Evolutionary conservation across 257 asterid genomes (phyloP), one percentile per base, ranked within the genome.

Genomic region (Forsythia viridissima): DNA sequence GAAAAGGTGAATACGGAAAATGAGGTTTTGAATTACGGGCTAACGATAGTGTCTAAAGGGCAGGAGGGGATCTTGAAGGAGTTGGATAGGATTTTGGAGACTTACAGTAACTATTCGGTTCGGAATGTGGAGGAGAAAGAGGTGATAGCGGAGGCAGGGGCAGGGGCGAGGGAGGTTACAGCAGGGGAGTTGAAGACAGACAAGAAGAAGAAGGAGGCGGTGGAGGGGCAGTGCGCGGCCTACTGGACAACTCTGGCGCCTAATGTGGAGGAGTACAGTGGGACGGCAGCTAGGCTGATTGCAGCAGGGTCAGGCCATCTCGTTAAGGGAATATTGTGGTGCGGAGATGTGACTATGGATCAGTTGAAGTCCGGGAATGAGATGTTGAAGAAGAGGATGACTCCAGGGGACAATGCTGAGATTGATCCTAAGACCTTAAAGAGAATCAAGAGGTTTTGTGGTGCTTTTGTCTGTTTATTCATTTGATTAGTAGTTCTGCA

Each of bases 231-330:
- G 61, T 96, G 98, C 55, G 91, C 96, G 4, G 98, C 94, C 4
- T 96, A 96, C 77, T 96, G 99, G 99, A 96, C 99, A 2, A 89
- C 98, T 0, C 77, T 96, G 75, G 99, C 99, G 4, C 99, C 99
- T 5, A 96, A 96, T 79, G 99, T 96, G 77, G 99, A 96, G 85
- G 99, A 96, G 66, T 96, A 96, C 51, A 93, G 99, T 72, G 90
- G 97, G 18, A 85, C 85, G 0, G 98, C 98, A 0, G 97, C 98
- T n/a, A 89, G 83, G 89, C 82, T 96, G 82, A 89, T 96, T 30
- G 99, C 99, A 0, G 57, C 88, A 16, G 99, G 99, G 12, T 93
- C 99, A 12, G 99, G 99, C 66, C 92, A 88, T 84, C 89, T 96
- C 76, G 90, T 95, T 12, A 91, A 92, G 83, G 99, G 99, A 68